Percentiles rank a stretch among this genome's conserved stretches.
phyloP scores from a whole-genome alignment of 441 rosid genomes.

The Erodium texanum region DNA sequence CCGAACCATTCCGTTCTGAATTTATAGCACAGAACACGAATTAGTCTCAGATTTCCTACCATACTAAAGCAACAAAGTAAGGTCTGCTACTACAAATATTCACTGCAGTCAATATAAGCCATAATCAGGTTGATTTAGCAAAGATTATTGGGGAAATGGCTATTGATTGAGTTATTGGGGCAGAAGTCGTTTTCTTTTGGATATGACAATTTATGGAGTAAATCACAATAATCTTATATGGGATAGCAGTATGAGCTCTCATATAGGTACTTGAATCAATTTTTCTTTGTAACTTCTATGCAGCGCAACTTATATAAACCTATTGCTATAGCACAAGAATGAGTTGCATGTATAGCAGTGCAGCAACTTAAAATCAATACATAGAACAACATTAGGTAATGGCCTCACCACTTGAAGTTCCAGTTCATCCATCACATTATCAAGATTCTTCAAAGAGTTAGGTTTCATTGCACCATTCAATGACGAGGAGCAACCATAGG shows the following conservation, averaged over 20 bases:
- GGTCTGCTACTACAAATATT: slow-evolving; percentile 5
- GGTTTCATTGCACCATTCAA: slow-evolving; percentile 24
- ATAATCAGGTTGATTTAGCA: neutral
- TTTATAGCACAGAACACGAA: slow-evolving; percentile 14
- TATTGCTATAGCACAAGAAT: neutral
- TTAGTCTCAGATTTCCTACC: slow-evolving; percentile 15
- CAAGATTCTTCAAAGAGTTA: slow-evolving; percentile 21
- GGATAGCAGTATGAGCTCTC: neutral
- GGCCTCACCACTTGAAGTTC: slow-evolving; percentile 38
- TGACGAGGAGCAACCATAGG: slow-evolving; percentile 26
- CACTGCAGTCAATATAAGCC: slow-evolving; percentile 2
- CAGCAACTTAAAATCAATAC: slow-evolving; percentile 6
- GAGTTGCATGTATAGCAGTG: slow-evolving; percentile 1
- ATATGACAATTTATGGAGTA: neutral
- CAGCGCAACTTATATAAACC: neutral
- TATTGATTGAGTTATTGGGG: neutral
- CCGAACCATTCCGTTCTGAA: slow-evolving; percentile 46
- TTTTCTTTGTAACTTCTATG: neutral
- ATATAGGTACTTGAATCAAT: neutral
- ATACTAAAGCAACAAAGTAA: slow-evolving; percentile 2
- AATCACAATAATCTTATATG: neutral
- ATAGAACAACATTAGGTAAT: slow-evolving; percentile 7
- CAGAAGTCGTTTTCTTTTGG: neutral
- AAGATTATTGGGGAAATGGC: neutral
- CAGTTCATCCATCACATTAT: slow-evolving; percentile 22